Percentiles rank a stretch among this genome's conserved stretches.
Conservation (phyloP, 306 rosid species). For the Mimosa bimucronata region DNA sequence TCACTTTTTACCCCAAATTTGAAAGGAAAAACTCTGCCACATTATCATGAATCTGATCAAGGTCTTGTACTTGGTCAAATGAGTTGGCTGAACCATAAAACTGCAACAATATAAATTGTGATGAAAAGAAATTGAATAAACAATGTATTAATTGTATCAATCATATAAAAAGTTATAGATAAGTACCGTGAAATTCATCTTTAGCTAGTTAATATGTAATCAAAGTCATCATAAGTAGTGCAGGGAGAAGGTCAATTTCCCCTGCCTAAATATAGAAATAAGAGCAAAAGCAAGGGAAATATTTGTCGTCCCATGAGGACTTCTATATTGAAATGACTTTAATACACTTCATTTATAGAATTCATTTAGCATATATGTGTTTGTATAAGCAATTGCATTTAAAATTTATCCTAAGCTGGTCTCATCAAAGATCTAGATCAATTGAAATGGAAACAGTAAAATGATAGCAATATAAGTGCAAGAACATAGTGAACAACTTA, state of each 20-base stretch:
- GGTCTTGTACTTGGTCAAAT: no score
- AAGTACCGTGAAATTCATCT: no score
- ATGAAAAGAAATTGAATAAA: no score
- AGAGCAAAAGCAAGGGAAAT: background rate
- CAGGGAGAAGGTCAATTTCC: background rate
- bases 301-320: background rate
- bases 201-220: no score
- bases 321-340: background rate
- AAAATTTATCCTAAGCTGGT: background rate
- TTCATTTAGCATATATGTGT: background rate
- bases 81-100: no score
- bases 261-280: background rate
- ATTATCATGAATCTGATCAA: no score
- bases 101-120: no score
- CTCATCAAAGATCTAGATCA: slow-evolving; percentile 24
- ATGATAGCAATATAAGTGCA: slow-evolving; percentile 20
- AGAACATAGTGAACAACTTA: slow-evolving; percentile 33
- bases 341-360: background rate
- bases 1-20: no score
- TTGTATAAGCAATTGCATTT: background rate
- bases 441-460: slow-evolving; percentile 13
- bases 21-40: no score
- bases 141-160: no score
- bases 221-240: no score
- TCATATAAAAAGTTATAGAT: no score